Conservation (phyloP, 2,329 filamentous ascomycete genomes). For the Beauveria rudraprayagi region DNA sequence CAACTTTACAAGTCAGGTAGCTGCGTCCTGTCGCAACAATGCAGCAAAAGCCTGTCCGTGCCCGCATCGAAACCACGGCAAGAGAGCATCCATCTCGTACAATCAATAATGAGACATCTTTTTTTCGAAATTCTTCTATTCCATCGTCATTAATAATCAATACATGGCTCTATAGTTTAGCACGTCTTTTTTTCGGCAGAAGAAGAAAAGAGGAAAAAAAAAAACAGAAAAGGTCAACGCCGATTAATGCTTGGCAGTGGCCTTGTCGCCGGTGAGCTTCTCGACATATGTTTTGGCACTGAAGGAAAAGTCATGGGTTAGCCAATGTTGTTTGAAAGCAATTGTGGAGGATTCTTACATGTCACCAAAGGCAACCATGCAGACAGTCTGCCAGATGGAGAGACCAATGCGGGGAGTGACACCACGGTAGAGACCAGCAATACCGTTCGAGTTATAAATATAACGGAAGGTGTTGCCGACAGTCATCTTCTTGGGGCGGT, state of each 20-base stretch:
- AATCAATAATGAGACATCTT: not conserved
- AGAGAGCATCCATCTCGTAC: no score
- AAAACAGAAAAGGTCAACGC: slow-evolving; percentile 13
- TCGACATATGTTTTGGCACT: slow-evolving; percentile 62
- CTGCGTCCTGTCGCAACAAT: no score
- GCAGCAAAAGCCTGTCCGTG: no score
- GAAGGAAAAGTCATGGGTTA: slow-evolving; percentile 12
- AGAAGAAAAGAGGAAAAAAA: slow-evolving; percentile 1
- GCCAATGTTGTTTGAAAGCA: not conserved
- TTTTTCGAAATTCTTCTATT: not conserved
- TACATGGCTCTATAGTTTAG: slow-evolving; percentile 7
- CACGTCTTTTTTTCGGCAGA: not conserved
- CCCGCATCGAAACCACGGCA: no score
- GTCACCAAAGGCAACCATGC: slow-evolving; percentile 98
- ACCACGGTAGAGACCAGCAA: slow-evolving; percentile 91
- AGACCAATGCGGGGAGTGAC: slow-evolving; percentile 90
- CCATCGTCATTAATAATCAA: not conserved
- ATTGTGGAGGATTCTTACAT: slow-evolving; percentile 56
- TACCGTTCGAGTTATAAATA: slow-evolving; percentile 82
- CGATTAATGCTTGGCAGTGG: slow-evolving; percentile 60
- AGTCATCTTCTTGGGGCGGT: slow-evolving; percentile 98
- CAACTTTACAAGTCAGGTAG: no score
- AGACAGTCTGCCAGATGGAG: slow-evolving; percentile 97
- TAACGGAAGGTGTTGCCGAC: slow-evolving; percentile 79
- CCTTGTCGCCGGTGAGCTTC: slow-evolving; percentile 54